Evolutionary conservation across 2,329 filamentous ascomycete genomes (phyloP).

Genomic region (Penicillium sp.): DNA sequence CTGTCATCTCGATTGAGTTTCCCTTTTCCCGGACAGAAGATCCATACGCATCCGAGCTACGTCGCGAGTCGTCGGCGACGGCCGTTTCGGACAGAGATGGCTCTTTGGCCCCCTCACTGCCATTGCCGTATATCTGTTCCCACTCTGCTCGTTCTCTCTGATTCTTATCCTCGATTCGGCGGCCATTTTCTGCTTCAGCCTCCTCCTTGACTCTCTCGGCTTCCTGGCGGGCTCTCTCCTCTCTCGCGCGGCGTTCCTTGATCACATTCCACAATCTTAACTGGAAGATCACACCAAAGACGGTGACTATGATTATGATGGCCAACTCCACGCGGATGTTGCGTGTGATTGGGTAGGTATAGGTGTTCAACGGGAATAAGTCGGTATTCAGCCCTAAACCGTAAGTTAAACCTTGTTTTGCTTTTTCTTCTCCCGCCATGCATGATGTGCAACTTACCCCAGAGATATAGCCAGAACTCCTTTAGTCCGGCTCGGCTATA

Average conservation of each 20-base stretch:
- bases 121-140: slow-evolving; percentile 75
- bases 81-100: slow-evolving; percentile 30
- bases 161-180: slow-evolving; percentile 53
- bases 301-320: slow-evolving; percentile 69
- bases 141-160: slow-evolving; percentile 57
- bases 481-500: slow-evolving; percentile 88
- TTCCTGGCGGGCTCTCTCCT: slow-evolving; percentile 48
- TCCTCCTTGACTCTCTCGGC: slow-evolving; percentile 58
- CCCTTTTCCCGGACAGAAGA: slow-evolving; percentile 24
- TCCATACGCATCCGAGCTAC: slow-evolving; percentile 17
- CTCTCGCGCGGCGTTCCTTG: slow-evolving; percentile 52
- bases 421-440: neutral
- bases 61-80: slow-evolving; percentile 21
- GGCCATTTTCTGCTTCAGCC: slow-evolving; percentile 71
- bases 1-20: slow-evolving; percentile 24
- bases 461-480: slow-evolving; percentile 94
- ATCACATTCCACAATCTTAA: slow-evolving; percentile 83
- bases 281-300: slow-evolving; percentile 80
- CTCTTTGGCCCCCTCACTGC: slow-evolving; percentile 37
- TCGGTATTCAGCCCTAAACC: slow-evolving; percentile 68
- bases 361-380: slow-evolving; percentile 74
- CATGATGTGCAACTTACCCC: slow-evolving; percentile 55
- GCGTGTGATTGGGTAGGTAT: slow-evolving; percentile 81
- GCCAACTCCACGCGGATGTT: slow-evolving; percentile 86
- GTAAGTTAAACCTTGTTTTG: neutral